A percentile compares a stretch with the other conserved stretches of the same genome.
Conservation (phyloP, 225 moss, liverwort and hornwort species). For the Thuidium tamariscinum region DNA sequence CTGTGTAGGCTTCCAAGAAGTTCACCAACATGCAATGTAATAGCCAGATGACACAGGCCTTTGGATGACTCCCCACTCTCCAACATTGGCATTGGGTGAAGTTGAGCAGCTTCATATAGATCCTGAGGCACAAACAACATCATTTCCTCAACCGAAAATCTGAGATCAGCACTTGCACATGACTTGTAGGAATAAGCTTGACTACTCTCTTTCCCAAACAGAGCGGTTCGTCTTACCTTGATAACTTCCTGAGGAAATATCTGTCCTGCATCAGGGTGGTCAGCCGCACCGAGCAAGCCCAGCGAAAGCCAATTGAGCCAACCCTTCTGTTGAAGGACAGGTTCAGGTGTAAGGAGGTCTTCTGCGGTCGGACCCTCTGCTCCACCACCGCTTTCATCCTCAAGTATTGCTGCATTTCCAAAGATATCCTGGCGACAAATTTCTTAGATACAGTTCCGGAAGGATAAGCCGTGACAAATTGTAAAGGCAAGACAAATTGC, state of each 20-base stretch:
- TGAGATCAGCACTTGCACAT: not conserved
- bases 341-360: slow-evolving; percentile 44
- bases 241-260: slow-evolving; percentile 76
- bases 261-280: slow-evolving; percentile 48
- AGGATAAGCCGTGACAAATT: not conserved
- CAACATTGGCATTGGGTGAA: slow-evolving; percentile 48
- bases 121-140: slow-evolving; percentile 30
- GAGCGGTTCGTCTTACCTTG: slow-evolving; percentile 27
- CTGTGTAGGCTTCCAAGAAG: slow-evolving; percentile 61
- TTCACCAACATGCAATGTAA: slow-evolving; percentile 62
- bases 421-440: slow-evolving; percentile 74
- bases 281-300: slow-evolving; percentile 78
- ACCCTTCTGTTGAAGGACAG: slow-evolving; percentile 72
- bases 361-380: slow-evolving; percentile 32
- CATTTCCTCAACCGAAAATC: not conserved
- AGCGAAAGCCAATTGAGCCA: slow-evolving; percentile 98
- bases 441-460: slow-evolving; percentile 20
- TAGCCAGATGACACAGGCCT: slow-evolving; percentile 54
- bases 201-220: not conserved
- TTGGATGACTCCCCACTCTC: slow-evolving; percentile 50
- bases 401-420: slow-evolving; percentile 61
- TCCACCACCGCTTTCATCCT: slow-evolving; percentile 37
- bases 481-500: not conserved
- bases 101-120: slow-evolving; percentile 71
- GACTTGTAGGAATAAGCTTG: not conserved